phyloP scores from a whole-genome alignment of 352 stramenopile genomes.

The Pythium sp. region DNA sequence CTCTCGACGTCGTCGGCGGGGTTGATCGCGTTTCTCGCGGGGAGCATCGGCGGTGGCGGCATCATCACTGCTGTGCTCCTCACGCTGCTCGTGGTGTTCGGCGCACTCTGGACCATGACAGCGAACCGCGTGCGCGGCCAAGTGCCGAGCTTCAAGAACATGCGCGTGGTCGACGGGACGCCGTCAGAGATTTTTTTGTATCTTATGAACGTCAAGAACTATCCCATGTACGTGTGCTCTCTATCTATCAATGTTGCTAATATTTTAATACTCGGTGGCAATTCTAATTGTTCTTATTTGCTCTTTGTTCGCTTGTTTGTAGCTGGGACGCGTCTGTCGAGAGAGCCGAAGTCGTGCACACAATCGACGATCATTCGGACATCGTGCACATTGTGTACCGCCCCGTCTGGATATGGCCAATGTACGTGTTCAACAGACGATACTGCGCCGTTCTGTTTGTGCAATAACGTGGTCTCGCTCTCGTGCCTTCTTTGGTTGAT shows the following conservation, averaged over 20 bases:
- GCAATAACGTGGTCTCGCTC: too few species aligned
- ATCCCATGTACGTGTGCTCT: conserved; percentile 27
- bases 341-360: conserved; percentile 61
- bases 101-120: conserved; percentile 57
- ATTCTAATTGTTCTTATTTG: neutral
- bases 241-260: neutral
- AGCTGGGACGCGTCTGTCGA: conserved; percentile 73
- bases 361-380: conserved; percentile 76
- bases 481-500: neutral
- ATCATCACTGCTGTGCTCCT: conserved; percentile 49
- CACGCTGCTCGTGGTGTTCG: conserved; percentile 37
- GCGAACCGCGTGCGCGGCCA: conserved; percentile 31
- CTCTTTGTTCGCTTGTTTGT: neutral
- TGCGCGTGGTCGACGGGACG: conserved; percentile 58
- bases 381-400: conserved; percentile 76
- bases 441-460: neutral
- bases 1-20: conserved; percentile 50
- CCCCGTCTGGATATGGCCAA: conserved; percentile 75
- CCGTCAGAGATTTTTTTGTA: conserved; percentile 74
- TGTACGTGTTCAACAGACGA: conserved; percentile 32
- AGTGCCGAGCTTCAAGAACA: conserved; percentile 67
- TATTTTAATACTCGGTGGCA: too few species aligned
- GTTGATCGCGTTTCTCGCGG: conserved; percentile 61
- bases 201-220: conserved; percentile 74
- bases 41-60: conserved; percentile 60